phyloP scores from a whole-genome alignment of 2,329 filamentous ascomycete genomes.

The Calonectria hongkongensis region DNA sequence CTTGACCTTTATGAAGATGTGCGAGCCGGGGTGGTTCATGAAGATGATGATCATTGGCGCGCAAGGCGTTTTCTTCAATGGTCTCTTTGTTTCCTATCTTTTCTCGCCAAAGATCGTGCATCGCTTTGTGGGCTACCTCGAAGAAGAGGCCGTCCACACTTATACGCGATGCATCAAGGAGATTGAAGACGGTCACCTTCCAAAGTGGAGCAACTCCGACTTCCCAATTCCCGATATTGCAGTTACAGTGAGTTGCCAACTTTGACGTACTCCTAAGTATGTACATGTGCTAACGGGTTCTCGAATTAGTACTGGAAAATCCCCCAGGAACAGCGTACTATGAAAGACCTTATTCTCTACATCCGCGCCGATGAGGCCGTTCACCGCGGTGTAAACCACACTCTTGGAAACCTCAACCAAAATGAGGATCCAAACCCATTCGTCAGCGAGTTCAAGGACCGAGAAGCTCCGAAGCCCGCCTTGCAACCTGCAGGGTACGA shows the following conservation, averaged over 20 bases:
- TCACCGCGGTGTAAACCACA: slow-evolving; percentile 97
- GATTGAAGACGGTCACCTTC: slow-evolving; percentile 88
- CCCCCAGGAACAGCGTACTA: slow-evolving; percentile 86
- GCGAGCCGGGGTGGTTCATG: slow-evolving; percentile 86
- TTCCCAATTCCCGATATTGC: slow-evolving; percentile 92
- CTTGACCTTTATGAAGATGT: slow-evolving; percentile 94
- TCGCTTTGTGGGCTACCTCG: slow-evolving; percentile 96
- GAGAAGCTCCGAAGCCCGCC: slow-evolving; percentile 78
- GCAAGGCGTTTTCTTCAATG: slow-evolving; percentile 98
- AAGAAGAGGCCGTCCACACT: slow-evolving; percentile 97
- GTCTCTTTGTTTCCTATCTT: slow-evolving; percentile 92
- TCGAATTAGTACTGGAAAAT: slow-evolving; percentile 87
- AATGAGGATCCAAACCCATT: slow-evolving; percentile 94
- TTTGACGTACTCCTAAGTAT: background rate
- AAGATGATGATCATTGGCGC: slow-evolving; percentile 92
- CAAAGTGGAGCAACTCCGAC: slow-evolving; percentile 82
- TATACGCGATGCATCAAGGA: slow-evolving; percentile 94
- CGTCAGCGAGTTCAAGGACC: slow-evolving; percentile 86
- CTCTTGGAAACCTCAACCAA: slow-evolving; percentile 90
- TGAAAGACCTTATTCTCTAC: slow-evolving; percentile 91
- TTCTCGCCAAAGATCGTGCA: slow-evolving; percentile 91
- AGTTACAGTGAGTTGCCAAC: slow-evolving; percentile 68
- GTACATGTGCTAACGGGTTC: slow-evolving; percentile 31
- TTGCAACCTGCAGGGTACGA: slow-evolving; percentile 86
- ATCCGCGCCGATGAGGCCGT: slow-evolving; percentile 93